Evolutionary conservation across 495 filamentous ascomycete genomes (phyloP), one percentile per base, ranked within the genome.

Genomic region (Penicillium herquei): DNA sequence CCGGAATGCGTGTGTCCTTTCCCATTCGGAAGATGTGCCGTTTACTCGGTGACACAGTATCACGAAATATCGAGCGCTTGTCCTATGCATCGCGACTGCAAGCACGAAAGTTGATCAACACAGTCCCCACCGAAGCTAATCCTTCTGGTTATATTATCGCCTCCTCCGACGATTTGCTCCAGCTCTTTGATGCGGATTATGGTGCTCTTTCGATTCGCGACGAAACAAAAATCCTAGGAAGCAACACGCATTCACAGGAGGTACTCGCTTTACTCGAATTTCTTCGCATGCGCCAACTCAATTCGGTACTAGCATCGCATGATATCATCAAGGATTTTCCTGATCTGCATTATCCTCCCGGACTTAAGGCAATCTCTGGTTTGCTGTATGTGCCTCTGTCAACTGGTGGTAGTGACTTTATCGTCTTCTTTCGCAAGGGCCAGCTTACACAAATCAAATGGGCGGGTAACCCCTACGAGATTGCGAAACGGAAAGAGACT

Each of bases 391-490:
- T 96, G 0, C 92, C 92, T 0, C 70, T 97, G 0, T 92, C 89
- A 12, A 73, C 84, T 8, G 83, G 83, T 42, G 92, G 92, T 9
- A 72, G 69, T 37, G 92, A 97, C 59, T 96, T 96, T 63, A 96
- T 97, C 40, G 89, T 92, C 0, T 96, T 97, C 62, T 96, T 96
- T 72, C 84, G 92, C 6, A 88, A 82, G 55, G 86, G 90, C 1
- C 89, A 93, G 57, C 57, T 88, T 11, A 86, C 80, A 44, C 85
- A 94, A 61, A 90, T 96, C 6, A 90, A 86, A 66, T 96, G 92
- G 92, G 93, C 91, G 0, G 92, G 93, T 1, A 97, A 97, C 67
- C 92, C 92, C 0, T 92, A 97, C 62, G 90, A 93, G 45, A 93
- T 66, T 41, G 42, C 46, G 18, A 68, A 68, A 26, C 55, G 92